Conservation (phyloP, 352 stramenopile species). For the Pythium rishiriense region DNA sequence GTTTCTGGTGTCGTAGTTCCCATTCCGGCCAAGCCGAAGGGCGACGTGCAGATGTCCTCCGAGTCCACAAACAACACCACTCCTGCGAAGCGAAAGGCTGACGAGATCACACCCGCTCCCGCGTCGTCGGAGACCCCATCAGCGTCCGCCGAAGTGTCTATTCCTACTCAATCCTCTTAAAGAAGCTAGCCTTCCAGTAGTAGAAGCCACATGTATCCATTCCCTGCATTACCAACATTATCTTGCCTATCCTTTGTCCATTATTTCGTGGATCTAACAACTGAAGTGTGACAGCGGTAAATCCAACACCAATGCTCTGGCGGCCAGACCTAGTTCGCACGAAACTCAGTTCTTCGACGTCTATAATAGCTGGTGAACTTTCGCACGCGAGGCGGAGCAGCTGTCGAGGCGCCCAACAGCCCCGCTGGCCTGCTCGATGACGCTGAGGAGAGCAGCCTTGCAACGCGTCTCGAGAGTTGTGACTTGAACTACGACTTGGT, state of each 20-base stretch:
- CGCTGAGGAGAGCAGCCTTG: neutral
- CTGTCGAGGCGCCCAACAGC: neutral
- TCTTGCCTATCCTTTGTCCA: neutral
- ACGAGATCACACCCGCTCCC: constrained; percentile 39
- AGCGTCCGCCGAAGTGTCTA: neutral
- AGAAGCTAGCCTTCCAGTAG: neutral
- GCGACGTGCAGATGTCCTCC: constrained; percentile 5
- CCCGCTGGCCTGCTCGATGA: neutral
- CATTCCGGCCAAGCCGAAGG: constrained; percentile 16
- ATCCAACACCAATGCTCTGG: no score
- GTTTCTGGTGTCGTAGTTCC: constrained; percentile 9
- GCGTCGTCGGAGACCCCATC: constrained; percentile 6
- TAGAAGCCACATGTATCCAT: neutral
- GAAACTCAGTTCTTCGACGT: no score
- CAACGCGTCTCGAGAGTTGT: neutral
- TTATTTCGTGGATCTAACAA: no score
- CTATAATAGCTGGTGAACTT: neutral
- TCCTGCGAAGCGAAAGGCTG: constrained; percentile 53
- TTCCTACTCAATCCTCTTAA: neutral
- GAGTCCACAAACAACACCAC: constrained; percentile 16
- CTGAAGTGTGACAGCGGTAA: no score
- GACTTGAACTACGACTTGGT: neutral
- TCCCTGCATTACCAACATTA: neutral
- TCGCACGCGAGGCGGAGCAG: neutral
- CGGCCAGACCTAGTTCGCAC: no score